Evolutionary conservation across 2,329 filamentous ascomycete species (phyloP), one percentile per base, ranked within the genome.

Genomic region (Fusarium multiceps): DNA sequence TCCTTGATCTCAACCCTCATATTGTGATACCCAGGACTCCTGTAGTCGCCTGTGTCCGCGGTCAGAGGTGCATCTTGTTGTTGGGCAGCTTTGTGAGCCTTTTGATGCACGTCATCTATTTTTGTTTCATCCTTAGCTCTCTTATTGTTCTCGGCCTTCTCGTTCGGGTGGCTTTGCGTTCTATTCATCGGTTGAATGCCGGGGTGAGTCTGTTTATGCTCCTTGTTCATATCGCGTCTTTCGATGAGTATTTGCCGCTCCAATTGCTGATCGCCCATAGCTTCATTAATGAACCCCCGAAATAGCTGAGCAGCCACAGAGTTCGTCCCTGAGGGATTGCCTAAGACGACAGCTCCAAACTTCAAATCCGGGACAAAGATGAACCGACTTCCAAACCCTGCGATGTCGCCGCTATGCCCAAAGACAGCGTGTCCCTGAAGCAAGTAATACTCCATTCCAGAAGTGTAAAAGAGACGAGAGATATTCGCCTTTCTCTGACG

Each of bases 341-440:
- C 73, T 11, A 76, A 49, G 1, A 78, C 59, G 23, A 72, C 69
- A 7, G 60, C 71, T 2, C 76, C 77, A 41, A 78, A 75, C 12
- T 65, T 65, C 27, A 71, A 50, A 0, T 58, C 67, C 66, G 76
- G 77, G 3, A 78, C n/a, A 42, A 78, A 77, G 14, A 76, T 68
- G 34, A 76, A 75, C 0, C 63, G 69, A 6, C 69, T 74, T 0
- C 62, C 66, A 32, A 74, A 77, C 0, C 77, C 77, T 9, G 74
- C 49, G 13, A 73, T 68, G 11, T 49, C 53, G 0, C 77, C 77
- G 40, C 73, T 67, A 32, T 79, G 77, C 9, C 65, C 58, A 12
- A 78, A 61, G 3, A 76, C 53, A n/a, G 55, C 59, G 12, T 74
- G 50, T 3, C 58, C 69, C 3, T 62, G 54, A 34, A 77, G 78